Conservation (phyloP, 2,329 filamentous ascomycete species). For the Fusarium nygamai region DNA sequence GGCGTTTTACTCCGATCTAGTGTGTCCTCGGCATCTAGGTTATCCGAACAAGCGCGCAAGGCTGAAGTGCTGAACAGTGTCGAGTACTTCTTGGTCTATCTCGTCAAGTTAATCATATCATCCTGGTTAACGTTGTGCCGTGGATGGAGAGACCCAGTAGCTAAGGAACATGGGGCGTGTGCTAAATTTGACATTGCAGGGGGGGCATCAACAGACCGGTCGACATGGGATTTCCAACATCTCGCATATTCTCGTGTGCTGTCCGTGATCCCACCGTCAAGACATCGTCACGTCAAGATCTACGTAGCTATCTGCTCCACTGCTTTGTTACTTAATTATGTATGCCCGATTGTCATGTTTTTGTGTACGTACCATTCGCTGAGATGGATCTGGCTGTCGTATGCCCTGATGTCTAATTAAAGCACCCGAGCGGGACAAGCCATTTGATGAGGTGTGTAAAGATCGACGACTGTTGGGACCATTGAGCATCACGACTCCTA, state of each 20-base stretch:
- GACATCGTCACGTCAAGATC: not conserved
- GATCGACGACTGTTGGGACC: constrained; percentile 18
- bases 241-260: constrained; percentile 11
- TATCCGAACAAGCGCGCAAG: constrained; percentile 4
- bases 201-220: constrained; percentile 28
- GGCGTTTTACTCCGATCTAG: constrained; percentile 25
- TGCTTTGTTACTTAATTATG: not conserved
- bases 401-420: constrained; percentile 17
- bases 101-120: constrained; percentile 13
- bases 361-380: not conserved
- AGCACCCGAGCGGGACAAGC: not conserved
- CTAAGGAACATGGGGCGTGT: constrained; percentile 23
- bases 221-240: constrained; percentile 28
- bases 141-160: constrained; percentile 21
- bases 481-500: not conserved
- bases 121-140: constrained; percentile 30
- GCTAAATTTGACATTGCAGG: constrained; percentile 43
- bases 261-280: constrained; percentile 14
- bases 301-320: not conserved
- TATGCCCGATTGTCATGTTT: not conserved
- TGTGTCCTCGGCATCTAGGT: not conserved
- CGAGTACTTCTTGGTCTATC: constrained; percentile 2
- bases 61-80: constrained; percentile 29
- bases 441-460: constrained; percentile 19
- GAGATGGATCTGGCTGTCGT: not conserved